Evolutionary conservation across 305 asterid genomes (phyloP), one percentile per base, ranked within the genome.

Genomic region (Salvia sclarea): DNA sequence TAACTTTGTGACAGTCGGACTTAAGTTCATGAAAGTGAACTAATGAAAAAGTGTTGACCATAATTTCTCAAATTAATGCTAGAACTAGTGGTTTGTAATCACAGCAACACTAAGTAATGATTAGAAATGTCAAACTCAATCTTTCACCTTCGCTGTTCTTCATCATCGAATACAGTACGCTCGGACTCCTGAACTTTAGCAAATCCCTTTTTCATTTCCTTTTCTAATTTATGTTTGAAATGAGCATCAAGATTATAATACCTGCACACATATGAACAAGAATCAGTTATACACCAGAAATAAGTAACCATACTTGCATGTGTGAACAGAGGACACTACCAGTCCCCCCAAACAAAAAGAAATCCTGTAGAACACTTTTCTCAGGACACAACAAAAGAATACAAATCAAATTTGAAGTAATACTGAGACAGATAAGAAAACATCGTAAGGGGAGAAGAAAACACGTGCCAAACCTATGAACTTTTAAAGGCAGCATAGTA

Each of bases 181-280:
- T 94, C 99, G 0, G 89, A 73, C 64, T 83, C 80, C 75, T 35
- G 64, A 18, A 75, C 77, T 78, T 82, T 86, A 66, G 86, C 73
- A 63, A 66, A 22, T 67, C 96, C 95, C 77, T 82, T 91, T 75
- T 78, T 89, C 74, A 71, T 58, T 72, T 85, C 92, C 86, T 91
- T 94, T 58, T 83, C 94, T 75, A 91, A 60, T 84, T 91, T 70
- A 43, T 63, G 83, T 44, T 74, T 84, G 79, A 83, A 70, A 82
- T 91, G 85, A 75, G 89, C 86, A 62, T 91, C 99, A 64, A 94
- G 96, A 76, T 75, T 77, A 74, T 94, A 94, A 70, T 89, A 94
- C 82, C 98, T 94, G 91, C 73, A 79, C 66, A 68, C 68, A 69
- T 43, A 49, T 72, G 52, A 31, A 70, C 66, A 67, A 64, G 30